Conservation (phyloP, 768 basidiomycete genomes). For the Myochromella boudieri region DNA sequence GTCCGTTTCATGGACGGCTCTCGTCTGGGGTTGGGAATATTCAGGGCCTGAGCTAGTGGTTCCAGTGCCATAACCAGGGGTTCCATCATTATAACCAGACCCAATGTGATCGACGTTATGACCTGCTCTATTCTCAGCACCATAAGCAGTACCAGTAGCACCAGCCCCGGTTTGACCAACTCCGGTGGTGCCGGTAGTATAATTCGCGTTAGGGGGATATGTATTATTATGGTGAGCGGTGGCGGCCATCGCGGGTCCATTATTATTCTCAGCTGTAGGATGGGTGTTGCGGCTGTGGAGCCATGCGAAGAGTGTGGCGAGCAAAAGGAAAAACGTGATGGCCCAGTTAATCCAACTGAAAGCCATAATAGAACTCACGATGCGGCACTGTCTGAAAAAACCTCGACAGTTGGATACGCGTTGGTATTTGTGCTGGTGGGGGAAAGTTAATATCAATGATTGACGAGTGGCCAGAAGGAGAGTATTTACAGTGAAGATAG, state of each 20-base stretch:
- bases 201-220: neutral
- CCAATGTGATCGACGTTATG: neutral
- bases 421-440: conserved; percentile 49
- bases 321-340: conserved; percentile 45
- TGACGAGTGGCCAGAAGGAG: neutral
- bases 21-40: too few species aligned
- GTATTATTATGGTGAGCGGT: neutral
- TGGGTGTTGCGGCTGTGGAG: conserved; percentile 4
- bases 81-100: neutral
- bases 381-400: conserved; percentile 47
- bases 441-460: conserved; percentile 25
- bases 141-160: neutral
- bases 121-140: neutral
- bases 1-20: too few species aligned
- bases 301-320: conserved; percentile 35
- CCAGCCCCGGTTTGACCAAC: neutral
- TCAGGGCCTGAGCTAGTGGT: too few species aligned
- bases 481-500: conserved; percentile 55
- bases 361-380: conserved; percentile 64
- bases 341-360: conserved; percentile 70
- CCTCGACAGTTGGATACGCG: conserved; percentile 58
- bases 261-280: neutral
- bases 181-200: conserved; percentile 1
- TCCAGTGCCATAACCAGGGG: conserved; percentile 12
- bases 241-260: neutral